Conservation (phyloP, 441 rosid species). For the Lepidium campestre region DNA sequence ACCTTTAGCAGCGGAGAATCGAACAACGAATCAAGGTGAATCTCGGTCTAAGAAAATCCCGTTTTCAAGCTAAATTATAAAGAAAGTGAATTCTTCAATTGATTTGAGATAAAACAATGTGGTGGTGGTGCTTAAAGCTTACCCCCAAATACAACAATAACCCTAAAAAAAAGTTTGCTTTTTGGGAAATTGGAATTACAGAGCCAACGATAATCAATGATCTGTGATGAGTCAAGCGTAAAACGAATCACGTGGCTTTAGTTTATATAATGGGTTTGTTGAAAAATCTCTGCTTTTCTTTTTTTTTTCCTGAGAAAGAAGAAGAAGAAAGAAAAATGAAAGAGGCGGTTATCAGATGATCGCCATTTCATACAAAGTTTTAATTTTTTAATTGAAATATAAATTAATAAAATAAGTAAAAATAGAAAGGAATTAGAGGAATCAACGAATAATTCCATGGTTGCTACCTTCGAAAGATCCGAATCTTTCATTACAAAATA, state of each 20-base stretch:
- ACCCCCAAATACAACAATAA: conserved; percentile 9
- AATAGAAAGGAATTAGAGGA: conserved; percentile 6
- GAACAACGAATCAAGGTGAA: background rate
- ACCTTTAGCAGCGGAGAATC: background rate
- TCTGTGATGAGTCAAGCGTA: conserved; percentile 20
- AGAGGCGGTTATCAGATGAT: conserved; percentile 28
- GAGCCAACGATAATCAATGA: background rate
- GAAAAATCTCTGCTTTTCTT: background rate
- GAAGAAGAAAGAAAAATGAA: background rate
- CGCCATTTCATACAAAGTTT: no score
- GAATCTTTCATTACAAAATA: conserved; percentile 13
- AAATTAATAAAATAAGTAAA: background rate
- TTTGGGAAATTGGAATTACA: conserved; percentile 1
- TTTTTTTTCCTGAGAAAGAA: background rate
- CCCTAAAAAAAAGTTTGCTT: conserved; percentile 5
- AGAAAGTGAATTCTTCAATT: background rate
- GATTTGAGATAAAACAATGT: conserved; percentile 10
- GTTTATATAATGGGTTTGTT: background rate
- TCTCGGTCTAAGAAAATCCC: background rate
- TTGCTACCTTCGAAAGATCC: conserved; percentile 25
- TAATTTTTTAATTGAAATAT: no score
- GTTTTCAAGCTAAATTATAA: background rate
- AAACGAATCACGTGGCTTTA: conserved; percentile 28
- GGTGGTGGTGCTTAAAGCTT: conserved; percentile 9
- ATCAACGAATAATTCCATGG: conserved; percentile 26